Percentiles rank a stretch among this genome's conserved stretches.
These are phyloP conservation scores for Cladosporium austrohemisphaericum DNA, from an alignment of 2,329 filamentous ascomycete genomes.

Conservation along the genomic window DNA sequence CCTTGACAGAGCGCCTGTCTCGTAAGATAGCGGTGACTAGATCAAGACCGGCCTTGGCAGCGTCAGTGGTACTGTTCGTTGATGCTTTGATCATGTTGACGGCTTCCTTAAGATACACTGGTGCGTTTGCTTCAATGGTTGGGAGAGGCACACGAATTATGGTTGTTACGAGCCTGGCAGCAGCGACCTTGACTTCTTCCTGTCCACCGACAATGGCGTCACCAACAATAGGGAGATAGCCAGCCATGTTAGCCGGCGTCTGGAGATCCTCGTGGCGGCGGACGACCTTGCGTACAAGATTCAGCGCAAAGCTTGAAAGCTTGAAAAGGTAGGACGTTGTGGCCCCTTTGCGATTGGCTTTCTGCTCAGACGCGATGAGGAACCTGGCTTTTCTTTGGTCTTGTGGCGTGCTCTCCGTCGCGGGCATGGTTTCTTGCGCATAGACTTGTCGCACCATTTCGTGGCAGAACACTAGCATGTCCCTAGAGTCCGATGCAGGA, in stretches of 20 bases:
- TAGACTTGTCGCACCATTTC: slow-evolving; percentile 89
- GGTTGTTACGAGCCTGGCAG: slow-evolving; percentile 77
- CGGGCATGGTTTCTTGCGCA: slow-evolving; percentile 38
- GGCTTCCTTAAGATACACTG: slow-evolving; percentile 80
- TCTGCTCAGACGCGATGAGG: slow-evolving; percentile 70
- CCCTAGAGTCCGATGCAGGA: slow-evolving; percentile 68
- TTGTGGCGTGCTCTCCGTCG: slow-evolving; percentile 30
- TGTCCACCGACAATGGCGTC: slow-evolving; percentile 80
- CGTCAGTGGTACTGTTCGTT: slow-evolving; percentile 73
- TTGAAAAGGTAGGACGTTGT: slow-evolving; percentile 83
- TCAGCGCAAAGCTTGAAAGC: slow-evolving; percentile 79
- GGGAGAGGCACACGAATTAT: slow-evolving; percentile 79
- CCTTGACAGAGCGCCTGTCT: slow-evolving; percentile 68
- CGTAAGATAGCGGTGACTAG: slow-evolving; percentile 79
- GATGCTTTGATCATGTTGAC: slow-evolving; percentile 75
- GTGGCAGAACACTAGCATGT: slow-evolving; percentile 91
- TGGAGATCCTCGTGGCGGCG: slow-evolving; percentile 80
- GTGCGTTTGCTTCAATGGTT: slow-evolving; percentile 64
- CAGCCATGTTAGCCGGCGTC: slow-evolving; percentile 72
- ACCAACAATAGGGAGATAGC: slow-evolving; percentile 84
- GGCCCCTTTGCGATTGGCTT: slow-evolving; percentile 52
- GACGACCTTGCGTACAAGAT: slow-evolving; percentile 78
- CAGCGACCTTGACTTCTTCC: slow-evolving; percentile 87
- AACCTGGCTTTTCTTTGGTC: slow-evolving; percentile 67
- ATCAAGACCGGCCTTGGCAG: slow-evolving; percentile 84